These are phyloP conservation scores for Elsinoe batatas DNA, from an alignment of 2,329 filamentous ascomycete genomes.

Conservation along the genomic window DNA sequence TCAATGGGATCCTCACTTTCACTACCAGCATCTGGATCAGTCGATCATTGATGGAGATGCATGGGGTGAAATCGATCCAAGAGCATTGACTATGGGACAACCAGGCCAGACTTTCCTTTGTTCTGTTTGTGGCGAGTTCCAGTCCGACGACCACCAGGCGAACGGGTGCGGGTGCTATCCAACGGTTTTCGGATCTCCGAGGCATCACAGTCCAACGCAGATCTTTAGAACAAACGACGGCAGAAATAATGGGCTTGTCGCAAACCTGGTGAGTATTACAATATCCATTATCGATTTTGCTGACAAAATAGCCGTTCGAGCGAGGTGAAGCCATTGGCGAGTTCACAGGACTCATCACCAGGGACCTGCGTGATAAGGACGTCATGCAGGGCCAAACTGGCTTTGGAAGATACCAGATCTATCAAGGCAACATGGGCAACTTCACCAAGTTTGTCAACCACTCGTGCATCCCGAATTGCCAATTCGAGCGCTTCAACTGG, in stretches of 20 bases:
- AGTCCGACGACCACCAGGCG: conserved; percentile 40
- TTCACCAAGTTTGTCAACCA: conserved; percentile 52
- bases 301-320: conserved; percentile 33
- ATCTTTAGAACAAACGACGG: conserved; percentile 44
- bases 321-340: conserved; percentile 45
- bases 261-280: conserved; percentile 24
- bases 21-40: conserved; percentile 41
- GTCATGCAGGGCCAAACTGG: conserved; percentile 38
- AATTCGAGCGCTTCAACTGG: conserved; percentile 50
- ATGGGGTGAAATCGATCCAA: conserved; percentile 44
- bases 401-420: conserved; percentile 44
- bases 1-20: conserved; percentile 38
- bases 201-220: conserved; percentile 41
- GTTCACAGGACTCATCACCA: conserved; percentile 47
- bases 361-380: conserved; percentile 42
- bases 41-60: conserved; percentile 39
- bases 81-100: conserved; percentile 22
- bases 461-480: conserved; percentile 48
- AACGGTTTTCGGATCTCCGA: conserved; percentile 33
- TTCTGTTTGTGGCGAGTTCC: conserved; percentile 37
- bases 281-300: neutral
- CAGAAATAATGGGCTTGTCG: conserved; percentile 45
- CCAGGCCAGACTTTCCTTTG: conserved; percentile 28
- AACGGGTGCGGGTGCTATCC: conserved; percentile 48
- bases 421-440: conserved; percentile 47